Evolutionary conservation across 163 green algal genomes (phyloP).

Genomic region (Scenedesmus sp.): DNA sequence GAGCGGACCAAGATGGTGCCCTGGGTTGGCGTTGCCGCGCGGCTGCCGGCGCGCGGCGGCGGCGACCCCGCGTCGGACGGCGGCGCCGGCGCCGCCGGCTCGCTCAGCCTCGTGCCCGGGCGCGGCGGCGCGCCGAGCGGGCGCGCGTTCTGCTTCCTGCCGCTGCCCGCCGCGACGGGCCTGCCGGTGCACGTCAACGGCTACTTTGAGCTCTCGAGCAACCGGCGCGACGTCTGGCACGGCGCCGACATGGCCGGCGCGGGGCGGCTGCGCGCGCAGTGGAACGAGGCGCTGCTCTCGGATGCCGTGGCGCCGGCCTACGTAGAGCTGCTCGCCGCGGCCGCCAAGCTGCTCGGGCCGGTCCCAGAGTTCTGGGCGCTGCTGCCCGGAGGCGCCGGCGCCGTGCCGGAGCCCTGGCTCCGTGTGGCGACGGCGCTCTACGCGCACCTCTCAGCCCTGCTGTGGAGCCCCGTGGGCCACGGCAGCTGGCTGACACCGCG

Average conservation of each 20-base stretch:
- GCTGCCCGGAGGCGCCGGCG: constrained; percentile 20
- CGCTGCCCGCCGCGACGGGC: constrained; percentile 70
- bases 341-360: constrained; percentile 55
- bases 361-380: constrained; percentile 25
- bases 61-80: too few species aligned
- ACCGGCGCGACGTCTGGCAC: constrained; percentile 83
- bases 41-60: constrained; percentile 22
- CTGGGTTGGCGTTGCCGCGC: constrained; percentile 77
- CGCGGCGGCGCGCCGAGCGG: constrained; percentile 40
- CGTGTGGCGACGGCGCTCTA: constrained; percentile 47
- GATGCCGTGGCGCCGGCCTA: constrained; percentile 70
- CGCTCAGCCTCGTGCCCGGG: too few species aligned
- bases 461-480: constrained; percentile 12
- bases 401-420: constrained; percentile 23
- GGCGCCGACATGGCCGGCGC: constrained; percentile 73
- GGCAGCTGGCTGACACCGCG: constrained; percentile 41
- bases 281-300: constrained; percentile 76
- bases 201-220: constrained; percentile 85
- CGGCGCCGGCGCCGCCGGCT: not conserved
- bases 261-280: constrained; percentile 61
- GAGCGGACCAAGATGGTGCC: constrained; percentile 69
- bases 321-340: constrained; percentile 57
- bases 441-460: constrained; percentile 27
- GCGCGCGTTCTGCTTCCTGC: constrained; percentile 85
- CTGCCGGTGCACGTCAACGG: constrained; percentile 84